phyloP scores from a whole-genome alignment of 148 eudicot species.

The Spergularia marina region DNA sequence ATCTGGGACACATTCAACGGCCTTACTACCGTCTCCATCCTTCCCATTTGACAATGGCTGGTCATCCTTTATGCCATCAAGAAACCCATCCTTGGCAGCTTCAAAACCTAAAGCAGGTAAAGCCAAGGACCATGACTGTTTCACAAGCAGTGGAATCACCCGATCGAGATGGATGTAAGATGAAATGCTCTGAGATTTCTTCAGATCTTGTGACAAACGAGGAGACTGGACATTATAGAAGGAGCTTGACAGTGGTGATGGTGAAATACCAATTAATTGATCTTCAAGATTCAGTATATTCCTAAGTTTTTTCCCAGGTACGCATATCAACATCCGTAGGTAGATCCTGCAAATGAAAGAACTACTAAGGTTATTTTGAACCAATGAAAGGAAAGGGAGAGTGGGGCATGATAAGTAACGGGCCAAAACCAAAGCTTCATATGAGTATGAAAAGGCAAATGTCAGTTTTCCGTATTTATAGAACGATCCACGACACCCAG shows the following conservation, averaged over 20 bases:
- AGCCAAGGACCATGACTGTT: slow-evolving; percentile 92
- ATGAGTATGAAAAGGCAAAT: background rate
- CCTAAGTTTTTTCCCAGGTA: slow-evolving; percentile 92
- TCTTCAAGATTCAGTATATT: slow-evolving; percentile 60
- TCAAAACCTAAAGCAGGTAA: slow-evolving; percentile 46
- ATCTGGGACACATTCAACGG: slow-evolving; percentile 29
- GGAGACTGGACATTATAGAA: slow-evolving; percentile 61
- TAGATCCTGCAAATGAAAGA: slow-evolving; percentile 59
- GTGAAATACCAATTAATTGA: slow-evolving; percentile 62
- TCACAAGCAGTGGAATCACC: slow-evolving; percentile 59
- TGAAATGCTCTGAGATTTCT: slow-evolving; percentile 53
- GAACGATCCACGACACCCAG: background rate
- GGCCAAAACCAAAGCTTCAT: background rate
- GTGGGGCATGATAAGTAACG: background rate
- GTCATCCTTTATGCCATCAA: slow-evolving; percentile 49
- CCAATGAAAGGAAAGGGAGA: background rate
- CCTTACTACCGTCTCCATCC: slow-evolving; percentile 27
- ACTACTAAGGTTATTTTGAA: slow-evolving; percentile 1
- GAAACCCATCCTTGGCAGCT: slow-evolving; percentile 31
- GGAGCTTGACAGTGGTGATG: slow-evolving; percentile 59
- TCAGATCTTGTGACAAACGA: slow-evolving; percentile 43
- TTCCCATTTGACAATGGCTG: slow-evolving; percentile 40
- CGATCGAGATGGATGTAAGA: slow-evolving; percentile 77
- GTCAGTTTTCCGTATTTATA: background rate
- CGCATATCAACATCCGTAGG: slow-evolving; percentile 80